Percentiles rank a stretch among this genome's conserved stretches.
Conservation (phyloP, 108 stramenopile genomes). For the Skeletonema marinoi region DNA sequence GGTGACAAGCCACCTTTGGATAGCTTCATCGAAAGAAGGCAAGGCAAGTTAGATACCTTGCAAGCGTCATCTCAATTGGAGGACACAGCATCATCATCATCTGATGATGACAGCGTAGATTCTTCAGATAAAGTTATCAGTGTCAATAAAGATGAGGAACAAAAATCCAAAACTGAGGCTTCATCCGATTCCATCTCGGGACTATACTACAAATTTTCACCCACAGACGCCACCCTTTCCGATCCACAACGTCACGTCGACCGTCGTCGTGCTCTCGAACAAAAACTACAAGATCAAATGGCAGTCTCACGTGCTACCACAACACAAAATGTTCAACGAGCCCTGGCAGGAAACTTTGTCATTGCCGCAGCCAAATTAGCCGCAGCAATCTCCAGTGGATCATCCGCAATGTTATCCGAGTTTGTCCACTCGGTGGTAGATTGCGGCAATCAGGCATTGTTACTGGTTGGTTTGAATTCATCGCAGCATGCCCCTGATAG, state of each 20-base stretch:
- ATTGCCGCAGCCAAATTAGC: constrained; percentile 89
- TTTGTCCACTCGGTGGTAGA: constrained; percentile 94
- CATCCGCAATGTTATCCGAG: constrained; percentile 93
- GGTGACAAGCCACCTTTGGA: constrained; percentile 8
- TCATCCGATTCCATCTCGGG: neutral
- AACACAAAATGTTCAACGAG: constrained; percentile 68
- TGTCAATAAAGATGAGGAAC: neutral
- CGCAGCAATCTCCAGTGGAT: constrained; percentile 89
- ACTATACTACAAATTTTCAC: constrained; percentile 13
- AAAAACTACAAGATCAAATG: constrained; percentile 29
- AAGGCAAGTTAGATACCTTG: neutral
- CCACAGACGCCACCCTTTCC: constrained; percentile 18
- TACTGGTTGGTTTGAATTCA: constrained; percentile 85
- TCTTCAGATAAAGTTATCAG: neutral
- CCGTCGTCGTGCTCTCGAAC: constrained; percentile 34
- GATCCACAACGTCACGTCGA: constrained; percentile 22
- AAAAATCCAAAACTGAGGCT: neutral
- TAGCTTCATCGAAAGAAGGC: neutral
- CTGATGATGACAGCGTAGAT: neutral
- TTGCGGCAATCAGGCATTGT: constrained; percentile 92
- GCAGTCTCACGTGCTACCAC: constrained; percentile 38
- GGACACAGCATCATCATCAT: neutral
- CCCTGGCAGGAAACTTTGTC: constrained; percentile 89
- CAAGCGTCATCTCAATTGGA: neutral
- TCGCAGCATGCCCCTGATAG: constrained; percentile 80